These are phyloP conservation scores for Pneumocystis jirovecii DNA, from an alignment of 1,139 yeast genomes.

Conservation along the genomic window DNA sequence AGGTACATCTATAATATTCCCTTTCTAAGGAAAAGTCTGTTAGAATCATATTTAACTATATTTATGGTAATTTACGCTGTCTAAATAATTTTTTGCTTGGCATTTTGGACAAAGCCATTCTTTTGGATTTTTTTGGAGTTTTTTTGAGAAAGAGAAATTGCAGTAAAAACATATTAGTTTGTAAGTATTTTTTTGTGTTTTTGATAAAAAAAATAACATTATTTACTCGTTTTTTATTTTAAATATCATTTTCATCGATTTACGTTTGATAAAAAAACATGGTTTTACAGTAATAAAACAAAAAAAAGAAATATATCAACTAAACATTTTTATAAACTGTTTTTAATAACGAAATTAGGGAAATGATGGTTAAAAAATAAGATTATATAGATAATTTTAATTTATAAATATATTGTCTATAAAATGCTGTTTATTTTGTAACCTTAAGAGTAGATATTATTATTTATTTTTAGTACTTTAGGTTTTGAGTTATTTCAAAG, in stretches of 20 bases:
- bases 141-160: neutral
- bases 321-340: too few relatives aligned
- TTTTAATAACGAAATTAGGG: too few relatives aligned
- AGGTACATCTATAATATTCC: constrained; percentile 10
- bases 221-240: neutral
- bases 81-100: constrained; percentile 12
- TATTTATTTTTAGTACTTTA: too few relatives aligned
- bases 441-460: too few relatives aligned
- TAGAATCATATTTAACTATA: neutral
- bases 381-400: too few relatives aligned
- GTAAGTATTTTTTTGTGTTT: neutral
- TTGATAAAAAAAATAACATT: neutral
- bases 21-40: neutral
- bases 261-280: neutral
- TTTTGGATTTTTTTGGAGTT: neutral
- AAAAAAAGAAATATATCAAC: too few relatives aligned
- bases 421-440: too few relatives aligned
- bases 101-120: constrained; percentile 15
- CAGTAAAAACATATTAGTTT: constrained; percentile 4
- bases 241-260: too few relatives aligned
- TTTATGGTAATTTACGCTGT: neutral
- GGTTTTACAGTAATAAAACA: too few relatives aligned
- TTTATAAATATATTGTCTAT: too few relatives aligned
- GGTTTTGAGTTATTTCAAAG: neutral
- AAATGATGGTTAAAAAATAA: too few relatives aligned